Conservation (phyloP, 129 eudicot species). For the Lactuca saligna region DNA sequence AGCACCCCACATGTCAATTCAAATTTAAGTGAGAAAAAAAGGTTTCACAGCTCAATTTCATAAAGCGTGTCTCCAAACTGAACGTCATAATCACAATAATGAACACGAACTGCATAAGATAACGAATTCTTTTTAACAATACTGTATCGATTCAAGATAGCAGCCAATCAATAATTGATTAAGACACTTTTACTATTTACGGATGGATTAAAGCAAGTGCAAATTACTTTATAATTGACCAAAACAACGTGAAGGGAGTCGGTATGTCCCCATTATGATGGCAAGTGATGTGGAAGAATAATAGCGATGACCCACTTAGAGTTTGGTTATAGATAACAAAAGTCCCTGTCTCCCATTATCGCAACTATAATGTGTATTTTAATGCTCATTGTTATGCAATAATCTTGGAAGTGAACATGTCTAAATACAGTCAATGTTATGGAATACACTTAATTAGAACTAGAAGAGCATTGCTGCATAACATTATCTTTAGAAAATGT, state of each 20-base stretch:
- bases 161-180: constrained; percentile 2
- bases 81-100: constrained; percentile 27
- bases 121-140: neutral
- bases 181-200: constrained; percentile 1
- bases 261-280: constrained; percentile 8
- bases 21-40: neutral
- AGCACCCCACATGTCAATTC: constrained; percentile 18
- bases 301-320: constrained; percentile 3
- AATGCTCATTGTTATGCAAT: constrained; percentile 9
- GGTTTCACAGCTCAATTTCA: constrained; percentile 13
- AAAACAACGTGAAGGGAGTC: constrained; percentile 11
- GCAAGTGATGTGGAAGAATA: constrained; percentile 8
- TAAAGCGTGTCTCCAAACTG: constrained; percentile 17
- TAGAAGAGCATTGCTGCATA: too few relatives aligned
- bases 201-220: neutral
- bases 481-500: too few relatives aligned
- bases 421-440: neutral
- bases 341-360: constrained; percentile 26
- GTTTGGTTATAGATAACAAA: neutral
- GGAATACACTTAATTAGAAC: too few relatives aligned
- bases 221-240: constrained; percentile 2
- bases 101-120: constrained; percentile 15
- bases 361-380: constrained; percentile 10
- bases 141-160: constrained; percentile 14
- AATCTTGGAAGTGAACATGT: neutral